Conservation (phyloP, 2,329 filamentous ascomycete species). For the Apiospora pterosperma region DNA sequence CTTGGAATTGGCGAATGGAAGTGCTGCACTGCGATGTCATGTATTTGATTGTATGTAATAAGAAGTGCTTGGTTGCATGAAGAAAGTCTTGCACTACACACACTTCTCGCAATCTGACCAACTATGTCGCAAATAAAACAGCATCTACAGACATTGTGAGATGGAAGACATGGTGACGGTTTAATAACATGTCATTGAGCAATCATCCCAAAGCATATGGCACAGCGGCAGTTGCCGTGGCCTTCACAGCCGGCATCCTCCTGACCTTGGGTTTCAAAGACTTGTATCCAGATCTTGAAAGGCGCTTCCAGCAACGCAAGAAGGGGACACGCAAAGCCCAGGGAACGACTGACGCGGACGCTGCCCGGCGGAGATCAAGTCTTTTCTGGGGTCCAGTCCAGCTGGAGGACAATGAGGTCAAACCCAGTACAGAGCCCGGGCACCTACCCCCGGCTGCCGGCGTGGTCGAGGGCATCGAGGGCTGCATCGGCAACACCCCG, state of each 20-base stretch:
- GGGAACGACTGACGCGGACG: conserved; percentile 8
- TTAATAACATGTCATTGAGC: conserved; percentile 51
- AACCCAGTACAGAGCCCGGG: conserved; percentile 15
- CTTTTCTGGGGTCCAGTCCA: conserved; percentile 47
- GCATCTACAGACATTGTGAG: not conserved
- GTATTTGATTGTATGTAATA: too few relatives aligned
- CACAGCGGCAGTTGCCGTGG: conserved; percentile 62
- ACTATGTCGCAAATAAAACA: not conserved
- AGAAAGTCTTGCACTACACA: not conserved
- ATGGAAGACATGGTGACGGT: not conserved
- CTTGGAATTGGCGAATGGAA: not conserved
- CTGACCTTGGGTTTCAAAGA: conserved; percentile 77
- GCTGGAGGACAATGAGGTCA: conserved; percentile 53
- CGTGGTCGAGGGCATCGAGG: conserved; percentile 79
- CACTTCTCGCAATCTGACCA: not conserved
- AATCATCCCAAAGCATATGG: conserved; percentile 61
- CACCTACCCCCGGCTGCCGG: conserved; percentile 19
- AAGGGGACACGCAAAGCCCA: conserved; percentile 22
- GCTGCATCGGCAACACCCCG: conserved; percentile 90
- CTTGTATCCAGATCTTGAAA: conserved; percentile 71
- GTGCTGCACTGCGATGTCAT: not conserved
- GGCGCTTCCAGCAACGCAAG: conserved; percentile 51
- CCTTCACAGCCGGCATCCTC: conserved; percentile 75
- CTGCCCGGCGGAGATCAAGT: conserved; percentile 35
- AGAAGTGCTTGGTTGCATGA: not conserved